Evolutionary conservation across 306 rosid species (phyloP).

Genomic region (Rubus idaeus): DNA sequence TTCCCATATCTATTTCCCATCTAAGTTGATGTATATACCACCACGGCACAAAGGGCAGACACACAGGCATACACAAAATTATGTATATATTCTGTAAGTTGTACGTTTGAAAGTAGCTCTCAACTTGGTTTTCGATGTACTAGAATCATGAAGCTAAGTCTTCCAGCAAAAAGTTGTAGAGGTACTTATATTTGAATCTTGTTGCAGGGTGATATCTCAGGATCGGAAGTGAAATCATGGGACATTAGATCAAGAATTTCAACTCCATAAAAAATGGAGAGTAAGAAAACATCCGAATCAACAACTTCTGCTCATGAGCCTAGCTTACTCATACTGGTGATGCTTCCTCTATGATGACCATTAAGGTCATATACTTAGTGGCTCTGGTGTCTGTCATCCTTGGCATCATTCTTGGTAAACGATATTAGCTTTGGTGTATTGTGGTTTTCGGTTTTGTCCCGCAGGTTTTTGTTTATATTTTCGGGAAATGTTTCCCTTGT

Average conservation of each 20-base stretch:
- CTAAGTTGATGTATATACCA: neutral
- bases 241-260: conserved; percentile 71
- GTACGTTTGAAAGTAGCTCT: too few species aligned
- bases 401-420: conserved; percentile 85
- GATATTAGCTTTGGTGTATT: conserved; percentile 43
- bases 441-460: conserved; percentile 20
- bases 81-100: neutral
- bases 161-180: neutral
- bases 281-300: conserved; percentile 75
- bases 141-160: neutral
- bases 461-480: conserved; percentile 20
- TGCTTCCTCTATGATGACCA: conserved; percentile 47
- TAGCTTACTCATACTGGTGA: conserved; percentile 31
- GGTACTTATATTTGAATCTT: conserved; percentile 22
- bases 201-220: conserved; percentile 54
- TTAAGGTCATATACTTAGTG: conserved; percentile 57
- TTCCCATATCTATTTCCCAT: neutral
- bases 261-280: conserved; percentile 64
- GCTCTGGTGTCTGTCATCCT: conserved; percentile 70
- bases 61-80: neutral
- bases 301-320: conserved; percentile 45
- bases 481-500: conserved; percentile 9
- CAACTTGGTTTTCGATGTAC: neutral
- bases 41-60: neutral
- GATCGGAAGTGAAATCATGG: conserved; percentile 66